A percentile compares a stretch with the other conserved stretches of the same genome.
These are phyloP conservation scores for Artomyces pyxidatus DNA, from an alignment of 768 basidiomycete genomes.

Conservation along the genomic window DNA sequence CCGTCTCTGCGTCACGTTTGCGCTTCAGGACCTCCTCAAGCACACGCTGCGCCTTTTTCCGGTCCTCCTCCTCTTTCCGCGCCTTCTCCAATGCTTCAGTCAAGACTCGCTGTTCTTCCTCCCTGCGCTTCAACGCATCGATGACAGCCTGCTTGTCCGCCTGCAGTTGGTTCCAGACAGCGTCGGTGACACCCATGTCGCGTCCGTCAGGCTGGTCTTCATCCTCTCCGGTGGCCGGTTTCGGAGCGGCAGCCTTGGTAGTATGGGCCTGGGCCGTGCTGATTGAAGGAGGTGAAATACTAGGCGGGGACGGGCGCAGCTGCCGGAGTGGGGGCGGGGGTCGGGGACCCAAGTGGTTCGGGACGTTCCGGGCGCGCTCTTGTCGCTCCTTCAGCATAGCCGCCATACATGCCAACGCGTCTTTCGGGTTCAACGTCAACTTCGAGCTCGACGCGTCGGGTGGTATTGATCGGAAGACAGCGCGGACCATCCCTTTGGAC, in stretches of 20 bases:
- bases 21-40: constrained; percentile 15
- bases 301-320: not conserved
- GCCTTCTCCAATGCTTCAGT: constrained; percentile 15
- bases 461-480: constrained; percentile 26
- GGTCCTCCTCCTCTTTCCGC: constrained; percentile 13
- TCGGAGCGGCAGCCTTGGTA: not conserved
- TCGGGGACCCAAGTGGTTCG: not conserved
- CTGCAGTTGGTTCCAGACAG: constrained; percentile 43
- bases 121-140: constrained; percentile 18
- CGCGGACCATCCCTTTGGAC: constrained; percentile 37
- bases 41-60: constrained; percentile 11
- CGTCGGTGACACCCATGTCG: constrained; percentile 47
- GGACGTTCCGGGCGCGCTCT: not conserved
- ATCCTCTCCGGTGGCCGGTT: not conserved
- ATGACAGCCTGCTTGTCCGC: constrained; percentile 28
- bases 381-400: not conserved
- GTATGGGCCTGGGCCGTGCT: not conserved
- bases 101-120: constrained; percentile 14
- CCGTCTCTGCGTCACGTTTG: constrained; percentile 18
- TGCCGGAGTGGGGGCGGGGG: not conserved
- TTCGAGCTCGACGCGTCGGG: constrained; percentile 12
- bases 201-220: constrained; percentile 15
- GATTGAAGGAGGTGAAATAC: not conserved
- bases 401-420: not conserved
- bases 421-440: constrained; percentile 3